Conservation (phyloP, 1,284 basidiomycete genomes). For the Sporisorium graminicola region DNA sequence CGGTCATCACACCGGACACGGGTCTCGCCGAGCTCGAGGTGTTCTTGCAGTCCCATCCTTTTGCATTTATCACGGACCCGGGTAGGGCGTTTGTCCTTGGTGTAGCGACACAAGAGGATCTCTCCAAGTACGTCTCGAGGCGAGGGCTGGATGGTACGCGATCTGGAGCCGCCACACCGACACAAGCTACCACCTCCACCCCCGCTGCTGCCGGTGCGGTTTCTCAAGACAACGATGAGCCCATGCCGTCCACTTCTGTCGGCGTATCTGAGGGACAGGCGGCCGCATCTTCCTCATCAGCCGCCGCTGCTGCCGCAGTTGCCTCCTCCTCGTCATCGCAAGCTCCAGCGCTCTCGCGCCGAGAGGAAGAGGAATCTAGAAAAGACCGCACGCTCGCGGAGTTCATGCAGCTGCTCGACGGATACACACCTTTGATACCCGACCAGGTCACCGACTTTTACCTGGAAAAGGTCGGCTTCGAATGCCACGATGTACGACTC, state of each 20-base stretch:
- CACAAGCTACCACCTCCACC: conserved; percentile 24
- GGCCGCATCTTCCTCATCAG: conserved; percentile 23
- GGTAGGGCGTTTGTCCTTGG: conserved; percentile 58
- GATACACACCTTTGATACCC: conserved; percentile 96
- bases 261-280: conserved; percentile 12
- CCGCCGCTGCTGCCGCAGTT: conserved; percentile 23
- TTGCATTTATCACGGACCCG: conserved; percentile 67
- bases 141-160: conserved; percentile 48
- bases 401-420: conserved; percentile 94
- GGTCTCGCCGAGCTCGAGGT: conserved; percentile 65
- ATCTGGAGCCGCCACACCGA: conserved; percentile 45
- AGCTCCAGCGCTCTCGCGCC: conserved; percentile 56
- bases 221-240: conserved; percentile 31
- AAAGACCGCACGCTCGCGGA: conserved; percentile 85
- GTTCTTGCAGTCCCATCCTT: conserved; percentile 61
- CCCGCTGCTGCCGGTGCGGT: conserved; percentile 11
- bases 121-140: conserved; percentile 60
- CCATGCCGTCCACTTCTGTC: conserved; percentile 38
- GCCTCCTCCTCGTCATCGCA: conserved; percentile 31
- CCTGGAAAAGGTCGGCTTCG: conserved; percentile 94
- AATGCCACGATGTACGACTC: conserved; percentile 81
- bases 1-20: conserved; percentile 64
- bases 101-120: conserved; percentile 62
- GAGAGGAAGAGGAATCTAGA: conserved; percentile 81
- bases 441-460: conserved; percentile 99